Percentiles rank a stretch among this genome's conserved stretches.
Conservation (phyloP, 495 filamentous ascomycete genomes). For the Acidomyces sp. region DNA sequence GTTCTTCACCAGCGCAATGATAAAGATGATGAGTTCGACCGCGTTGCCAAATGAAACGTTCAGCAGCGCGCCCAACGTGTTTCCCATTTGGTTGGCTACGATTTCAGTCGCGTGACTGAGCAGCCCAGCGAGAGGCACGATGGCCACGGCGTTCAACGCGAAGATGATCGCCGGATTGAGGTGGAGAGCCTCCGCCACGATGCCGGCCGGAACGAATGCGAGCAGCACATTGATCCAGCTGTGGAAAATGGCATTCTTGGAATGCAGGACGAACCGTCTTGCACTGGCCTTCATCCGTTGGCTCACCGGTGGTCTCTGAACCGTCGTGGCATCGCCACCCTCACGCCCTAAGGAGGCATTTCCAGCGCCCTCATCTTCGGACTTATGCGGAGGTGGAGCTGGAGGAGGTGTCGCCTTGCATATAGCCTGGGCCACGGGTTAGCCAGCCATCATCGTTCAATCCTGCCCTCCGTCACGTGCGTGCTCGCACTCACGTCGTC, state of each 20-base stretch:
- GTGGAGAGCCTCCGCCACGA: constrained; percentile 41
- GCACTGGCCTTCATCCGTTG: constrained; percentile 26
- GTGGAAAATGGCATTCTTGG: constrained; percentile 43
- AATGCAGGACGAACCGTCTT: constrained; percentile 36
- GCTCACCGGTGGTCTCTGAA: constrained; percentile 19
- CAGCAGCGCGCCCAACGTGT: constrained; percentile 67
- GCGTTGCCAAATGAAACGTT: constrained; percentile 87
- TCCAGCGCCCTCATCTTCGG: constrained; percentile 39
- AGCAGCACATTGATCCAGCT: constrained; percentile 72
- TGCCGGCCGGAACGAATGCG: constrained; percentile 69
- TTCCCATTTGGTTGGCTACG: constrained; percentile 62
- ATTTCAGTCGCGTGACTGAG: constrained; percentile 72
- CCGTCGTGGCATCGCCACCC: constrained; percentile 27
- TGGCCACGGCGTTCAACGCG: constrained; percentile 69
- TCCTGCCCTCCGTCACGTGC: too few relatives aligned
- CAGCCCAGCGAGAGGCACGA: constrained; percentile 70
- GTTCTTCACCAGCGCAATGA: constrained; percentile 57
- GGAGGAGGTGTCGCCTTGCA: constrained; percentile 28
- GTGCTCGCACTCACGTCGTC: too few relatives aligned
- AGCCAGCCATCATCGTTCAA: too few relatives aligned
- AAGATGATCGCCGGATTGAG: constrained; percentile 44
- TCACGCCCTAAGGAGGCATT: constrained; percentile 30
- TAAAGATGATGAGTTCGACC: constrained; percentile 81
- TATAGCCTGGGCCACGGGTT: too few relatives aligned
- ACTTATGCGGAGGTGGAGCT: constrained; percentile 41